A percentile compares a stretch with the other conserved stretches of the same genome.
Conservation (phyloP, 2,329 filamentous ascomycete species). For the Fusarium tuaranense region DNA sequence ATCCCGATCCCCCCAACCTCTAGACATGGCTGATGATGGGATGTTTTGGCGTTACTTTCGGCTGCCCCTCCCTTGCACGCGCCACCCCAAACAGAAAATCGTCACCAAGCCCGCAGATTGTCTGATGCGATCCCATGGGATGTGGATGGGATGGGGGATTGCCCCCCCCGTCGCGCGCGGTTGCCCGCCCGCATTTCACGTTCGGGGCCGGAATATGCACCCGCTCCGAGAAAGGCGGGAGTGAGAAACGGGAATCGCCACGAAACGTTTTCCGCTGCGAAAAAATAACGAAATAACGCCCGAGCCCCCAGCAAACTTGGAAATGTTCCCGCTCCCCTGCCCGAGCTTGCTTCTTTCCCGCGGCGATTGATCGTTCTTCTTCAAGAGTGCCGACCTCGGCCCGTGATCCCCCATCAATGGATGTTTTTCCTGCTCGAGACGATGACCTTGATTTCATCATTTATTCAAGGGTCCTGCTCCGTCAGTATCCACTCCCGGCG, state of each 20-base stretch:
- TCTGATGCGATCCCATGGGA: slow-evolving; percentile 16
- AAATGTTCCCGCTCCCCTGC: background rate
- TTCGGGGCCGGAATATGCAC: slow-evolving; percentile 15
- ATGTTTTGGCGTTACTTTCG: slow-evolving; percentile 22
- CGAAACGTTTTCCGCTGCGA: background rate
- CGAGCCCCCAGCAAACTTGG: background rate
- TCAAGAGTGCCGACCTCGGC: background rate
- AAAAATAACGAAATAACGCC: slow-evolving; percentile 21
- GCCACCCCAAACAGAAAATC: slow-evolving; percentile 31
- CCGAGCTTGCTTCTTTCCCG: background rate
- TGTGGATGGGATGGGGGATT: background rate
- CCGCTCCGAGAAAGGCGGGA: slow-evolving; percentile 15
- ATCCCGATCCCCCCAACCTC: background rate
- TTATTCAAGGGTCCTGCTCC: slow-evolving; percentile 10
- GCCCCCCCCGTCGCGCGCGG: background rate
- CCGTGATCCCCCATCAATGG: background rate
- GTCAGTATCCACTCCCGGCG: background rate
- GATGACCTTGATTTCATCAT: background rate
- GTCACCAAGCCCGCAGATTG: slow-evolving; percentile 26
- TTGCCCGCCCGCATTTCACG: background rate
- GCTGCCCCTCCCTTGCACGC: slow-evolving; percentile 14
- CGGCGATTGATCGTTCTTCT: background rate
- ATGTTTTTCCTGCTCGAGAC: background rate
- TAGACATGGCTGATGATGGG: background rate
- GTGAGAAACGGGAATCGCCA: slow-evolving; percentile 10